Base-by-base conservation (phyloP, 2,329 filamentous ascomycete genomes). In the Hawksworthiomyces lignivorus region DNA sequence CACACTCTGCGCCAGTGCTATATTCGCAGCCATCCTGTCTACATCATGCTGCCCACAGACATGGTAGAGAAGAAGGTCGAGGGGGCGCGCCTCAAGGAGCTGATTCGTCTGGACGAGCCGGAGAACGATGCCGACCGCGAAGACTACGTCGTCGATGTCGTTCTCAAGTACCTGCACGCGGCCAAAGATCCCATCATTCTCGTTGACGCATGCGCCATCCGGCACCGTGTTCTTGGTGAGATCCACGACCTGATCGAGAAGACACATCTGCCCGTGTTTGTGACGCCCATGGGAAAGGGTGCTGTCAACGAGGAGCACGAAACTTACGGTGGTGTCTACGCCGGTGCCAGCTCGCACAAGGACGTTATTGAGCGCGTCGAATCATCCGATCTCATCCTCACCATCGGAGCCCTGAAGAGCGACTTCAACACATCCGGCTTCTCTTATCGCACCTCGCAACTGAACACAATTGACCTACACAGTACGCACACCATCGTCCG, bases 281-380 rank as follows among this genome's bases (percentile, higher is more conserved):
- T 89, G n/a, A 84, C 87, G 0, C 86, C 87, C 3, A 94, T 94
- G 84, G 87, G 87, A 35, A 94, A 94, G 65, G 77, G 87, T 15
- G 84, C 84, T 17, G 75, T 95, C 35, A 75, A 92, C 54, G 87
- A 95, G 61, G 75, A 74, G 2, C 72, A 84, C 35, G 67, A 73
- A n/a, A 84, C 77, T 54, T 94, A 83, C 52, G 84, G 84, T 18
- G 88, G 88, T 49, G 84, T 94, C 5, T 94, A 94, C 59, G 83
- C 84, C 8, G 88, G 88, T n/a, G 73, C 74, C 45, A 86, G 82
- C 27, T 87, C 82, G 24, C 75, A 81, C 39, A 70, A 76, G 1
- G 72, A 73, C 28, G 82, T 84, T 19, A 72, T 73, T 49, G 65
- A 78, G 32, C 70, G 73, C 21, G 73, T 88, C 18, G 84, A 87